These are phyloP conservation scores for Diaporthe sp. DNA, from an alignment of 2,329 filamentous ascomycete genomes.

Conservation along the genomic window DNA sequence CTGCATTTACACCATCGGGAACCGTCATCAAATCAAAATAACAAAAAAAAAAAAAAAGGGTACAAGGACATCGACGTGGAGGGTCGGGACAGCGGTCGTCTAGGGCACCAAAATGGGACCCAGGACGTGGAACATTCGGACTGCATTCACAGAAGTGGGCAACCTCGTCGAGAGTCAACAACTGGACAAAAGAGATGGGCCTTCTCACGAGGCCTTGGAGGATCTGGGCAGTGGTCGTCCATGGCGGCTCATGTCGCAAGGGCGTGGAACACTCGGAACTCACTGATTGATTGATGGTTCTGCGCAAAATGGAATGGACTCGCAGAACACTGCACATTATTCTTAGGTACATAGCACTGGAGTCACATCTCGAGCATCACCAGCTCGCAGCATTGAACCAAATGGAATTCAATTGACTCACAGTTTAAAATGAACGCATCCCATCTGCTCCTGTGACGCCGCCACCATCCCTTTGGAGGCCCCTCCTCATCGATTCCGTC, in stretches of 20 bases:
- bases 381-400: neutral
- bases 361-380: constrained; percentile 8
- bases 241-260: neutral
- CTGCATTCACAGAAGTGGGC: neutral
- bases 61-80: neutral
- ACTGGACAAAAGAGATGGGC: neutral
- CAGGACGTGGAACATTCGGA: constrained; percentile 3
- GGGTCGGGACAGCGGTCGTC: neutral
- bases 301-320: neutral
- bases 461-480: neutral
- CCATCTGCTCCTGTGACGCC: neutral
- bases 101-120: neutral
- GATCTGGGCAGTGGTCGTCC: constrained; percentile 23
- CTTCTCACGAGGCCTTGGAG: neutral
- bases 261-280: constrained; percentile 17
- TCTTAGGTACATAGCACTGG: constrained; percentile 12
- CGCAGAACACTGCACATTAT: constrained; percentile 1
- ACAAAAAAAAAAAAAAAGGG: neutral
- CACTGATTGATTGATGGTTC: neutral
- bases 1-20: neutral
- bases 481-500: neutral
- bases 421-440: constrained; percentile 4
- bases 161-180: neutral
- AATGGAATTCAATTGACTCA: constrained; percentile 25
- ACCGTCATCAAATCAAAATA: neutral